A percentile compares a stretch with the other conserved stretches of the same genome.
Evolutionary conservation across 2,329 filamentous ascomycete genomes (phyloP).

Genomic region (Blumeriella jaapii): DNA sequence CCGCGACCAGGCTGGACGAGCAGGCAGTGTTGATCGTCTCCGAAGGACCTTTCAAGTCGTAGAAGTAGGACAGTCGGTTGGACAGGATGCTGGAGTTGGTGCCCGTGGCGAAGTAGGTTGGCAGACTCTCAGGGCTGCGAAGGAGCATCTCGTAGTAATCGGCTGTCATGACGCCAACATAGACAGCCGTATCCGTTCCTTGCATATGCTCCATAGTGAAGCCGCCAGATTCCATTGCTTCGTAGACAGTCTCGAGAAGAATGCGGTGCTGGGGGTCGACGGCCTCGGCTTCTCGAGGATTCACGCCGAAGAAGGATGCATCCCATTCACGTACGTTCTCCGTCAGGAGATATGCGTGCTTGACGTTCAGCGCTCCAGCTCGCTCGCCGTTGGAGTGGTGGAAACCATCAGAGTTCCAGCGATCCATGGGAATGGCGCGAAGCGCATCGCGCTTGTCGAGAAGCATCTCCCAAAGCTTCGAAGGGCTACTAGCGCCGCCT

Average conservation of each 20-base stretch:
- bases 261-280: conserved; percentile 20
- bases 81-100: conserved; percentile 26
- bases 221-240: conserved; percentile 22
- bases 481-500: conserved; percentile 31
- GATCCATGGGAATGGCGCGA: conserved; percentile 26
- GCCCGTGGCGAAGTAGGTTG: conserved; percentile 27
- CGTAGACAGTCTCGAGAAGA: conserved; percentile 23
- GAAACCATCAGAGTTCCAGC: conserved; percentile 40
- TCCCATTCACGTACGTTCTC: conserved; percentile 30
- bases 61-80: conserved; percentile 34
- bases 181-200: conserved; percentile 17
- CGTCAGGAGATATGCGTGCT: conserved; percentile 25
- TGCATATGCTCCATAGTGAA: conserved; percentile 9
- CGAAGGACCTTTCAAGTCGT: conserved; percentile 29
- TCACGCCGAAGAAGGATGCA: conserved; percentile 28
- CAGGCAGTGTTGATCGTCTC: conserved; percentile 33
- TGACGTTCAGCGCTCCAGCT: conserved; percentile 11
- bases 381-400: conserved; percentile 39
- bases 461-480: conserved; percentile 39
- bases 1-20: conserved; percentile 28
- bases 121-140: conserved; percentile 4
- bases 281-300: conserved; percentile 17
- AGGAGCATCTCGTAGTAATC: conserved; percentile 9
- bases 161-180: conserved; percentile 26
- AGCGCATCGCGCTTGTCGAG: conserved; percentile 33